These are phyloP conservation scores for Ciborinia camelliae DNA, from an alignment of 2,329 filamentous ascomycete species.

Conservation along the genomic window DNA sequence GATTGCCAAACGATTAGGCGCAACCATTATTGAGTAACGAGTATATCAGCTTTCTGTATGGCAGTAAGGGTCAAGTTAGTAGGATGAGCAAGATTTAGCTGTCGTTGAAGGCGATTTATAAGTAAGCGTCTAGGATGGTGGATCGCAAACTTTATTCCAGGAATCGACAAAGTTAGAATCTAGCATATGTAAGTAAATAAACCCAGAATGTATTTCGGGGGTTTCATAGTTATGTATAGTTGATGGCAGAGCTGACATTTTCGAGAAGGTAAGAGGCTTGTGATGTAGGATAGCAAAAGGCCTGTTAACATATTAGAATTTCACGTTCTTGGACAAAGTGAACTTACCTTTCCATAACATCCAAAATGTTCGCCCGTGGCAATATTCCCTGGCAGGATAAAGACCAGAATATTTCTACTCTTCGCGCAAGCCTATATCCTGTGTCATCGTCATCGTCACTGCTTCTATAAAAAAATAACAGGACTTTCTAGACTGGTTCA, in stretches of 20 bases:
- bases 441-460: conserved; percentile 57
- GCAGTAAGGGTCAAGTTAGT: conserved; percentile 45
- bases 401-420: conserved; percentile 51
- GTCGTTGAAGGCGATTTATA: conserved; percentile 54
- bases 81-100: conserved; percentile 44
- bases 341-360: conserved; percentile 54
- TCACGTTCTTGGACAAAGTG: not conserved
- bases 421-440: conserved; percentile 56
- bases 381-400: conserved; percentile 50
- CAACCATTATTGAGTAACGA: conserved; percentile 69
- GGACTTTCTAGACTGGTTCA: conserved; percentile 55
- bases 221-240: conserved; percentile 52
- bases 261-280: conserved; percentile 58
- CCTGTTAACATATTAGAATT: conserved; percentile 40
- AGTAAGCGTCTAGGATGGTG: conserved; percentile 51
- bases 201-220: conserved; percentile 52
- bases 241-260: conserved; percentile 54
- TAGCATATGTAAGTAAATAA: conserved; percentile 57
- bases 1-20: conserved; percentile 70
- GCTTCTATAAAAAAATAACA: conserved; percentile 62
- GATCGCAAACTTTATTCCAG: conserved; percentile 57
- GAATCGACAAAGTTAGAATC: conserved; percentile 61
- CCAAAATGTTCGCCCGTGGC: conserved; percentile 58
- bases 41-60: conserved; percentile 65
- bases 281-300: conserved; percentile 62